Evolutionary conservation across 2,329 filamentous ascomycete genomes (phyloP).

Genomic region (Pseudopithomyces maydicus): DNA sequence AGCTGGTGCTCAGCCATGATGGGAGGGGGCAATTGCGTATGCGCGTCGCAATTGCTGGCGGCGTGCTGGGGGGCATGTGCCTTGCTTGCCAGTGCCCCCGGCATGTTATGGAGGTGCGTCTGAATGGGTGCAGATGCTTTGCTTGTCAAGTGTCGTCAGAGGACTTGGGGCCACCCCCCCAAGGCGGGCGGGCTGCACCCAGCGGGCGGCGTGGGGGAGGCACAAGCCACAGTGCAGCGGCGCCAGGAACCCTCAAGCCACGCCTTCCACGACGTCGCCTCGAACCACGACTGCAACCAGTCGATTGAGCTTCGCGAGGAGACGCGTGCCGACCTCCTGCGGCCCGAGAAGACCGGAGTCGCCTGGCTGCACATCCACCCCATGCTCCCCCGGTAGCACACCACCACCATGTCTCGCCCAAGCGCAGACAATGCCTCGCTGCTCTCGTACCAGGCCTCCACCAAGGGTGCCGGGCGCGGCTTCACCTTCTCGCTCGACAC

Average conservation of each 20-base stretch:
- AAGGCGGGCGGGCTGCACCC: neutral
- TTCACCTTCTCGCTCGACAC: slow-evolving; percentile 87
- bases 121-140: slow-evolving; percentile 9
- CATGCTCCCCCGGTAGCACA: slow-evolving; percentile 19
- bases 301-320: neutral
- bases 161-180: neutral
- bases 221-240: slow-evolving; percentile 30
- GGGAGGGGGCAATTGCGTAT: slow-evolving; percentile 37
- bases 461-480: slow-evolving; percentile 60
- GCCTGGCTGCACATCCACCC: neutral
- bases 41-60: slow-evolving; percentile 25
- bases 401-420: slow-evolving; percentile 39
- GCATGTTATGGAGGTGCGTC: neutral
- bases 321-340: neutral
- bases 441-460: slow-evolving; percentile 47
- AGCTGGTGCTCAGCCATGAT: slow-evolving; percentile 37
- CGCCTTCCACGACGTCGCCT: neutral
- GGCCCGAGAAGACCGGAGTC: neutral
- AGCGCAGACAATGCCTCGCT: slow-evolving; percentile 50
- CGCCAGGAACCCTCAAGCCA: neutral
- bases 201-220: slow-evolving; percentile 19
- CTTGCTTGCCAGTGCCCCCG: neutral
- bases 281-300: too few species aligned
- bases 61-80: neutral
- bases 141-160: neutral